Conservation (phyloP, 2,329 filamentous ascomycete genomes). For the Cladosporium sp. region DNA sequence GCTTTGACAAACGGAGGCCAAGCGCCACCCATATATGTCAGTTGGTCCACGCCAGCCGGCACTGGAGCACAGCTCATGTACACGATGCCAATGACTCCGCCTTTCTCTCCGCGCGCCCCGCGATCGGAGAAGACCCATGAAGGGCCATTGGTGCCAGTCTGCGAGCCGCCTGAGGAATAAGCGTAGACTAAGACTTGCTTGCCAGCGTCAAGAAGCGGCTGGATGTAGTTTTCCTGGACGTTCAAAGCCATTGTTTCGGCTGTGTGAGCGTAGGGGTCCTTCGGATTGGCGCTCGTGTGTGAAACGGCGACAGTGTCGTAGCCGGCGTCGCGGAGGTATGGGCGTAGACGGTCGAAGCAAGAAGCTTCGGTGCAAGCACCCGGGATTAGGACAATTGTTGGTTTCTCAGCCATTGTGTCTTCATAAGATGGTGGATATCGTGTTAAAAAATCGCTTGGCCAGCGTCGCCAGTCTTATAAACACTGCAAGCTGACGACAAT, state of each 20-base stretch:
- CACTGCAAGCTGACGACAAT: background rate
- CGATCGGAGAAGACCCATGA: conserved; percentile 20
- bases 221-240: conserved; percentile 10
- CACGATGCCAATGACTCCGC: conserved; percentile 22
- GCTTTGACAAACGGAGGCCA: conserved; percentile 15
- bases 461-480: background rate
- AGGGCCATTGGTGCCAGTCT: conserved; percentile 14
- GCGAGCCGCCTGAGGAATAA: conserved; percentile 27
- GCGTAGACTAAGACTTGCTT: conserved; percentile 33
- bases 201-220: conserved; percentile 27
- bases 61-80: conserved; percentile 20
- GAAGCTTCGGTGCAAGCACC: conserved; percentile 18
- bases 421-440: background rate
- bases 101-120: conserved; percentile 18
- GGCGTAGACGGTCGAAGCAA: conserved; percentile 17
- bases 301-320: conserved; percentile 19
- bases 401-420: conserved; percentile 9
- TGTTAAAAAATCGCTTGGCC: background rate
- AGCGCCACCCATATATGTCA: conserved; percentile 20
- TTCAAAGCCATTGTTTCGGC: conserved; percentile 16
- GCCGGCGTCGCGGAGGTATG: conserved; percentile 15
- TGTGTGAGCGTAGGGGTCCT: conserved; percentile 15
- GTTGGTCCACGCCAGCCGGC: conserved; percentile 21
- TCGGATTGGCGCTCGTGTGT: conserved; percentile 16
- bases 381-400: conserved; percentile 22